Conservation (phyloP, 192 early-diverging fungal genomes). For the Coemansia sp. region DNA sequence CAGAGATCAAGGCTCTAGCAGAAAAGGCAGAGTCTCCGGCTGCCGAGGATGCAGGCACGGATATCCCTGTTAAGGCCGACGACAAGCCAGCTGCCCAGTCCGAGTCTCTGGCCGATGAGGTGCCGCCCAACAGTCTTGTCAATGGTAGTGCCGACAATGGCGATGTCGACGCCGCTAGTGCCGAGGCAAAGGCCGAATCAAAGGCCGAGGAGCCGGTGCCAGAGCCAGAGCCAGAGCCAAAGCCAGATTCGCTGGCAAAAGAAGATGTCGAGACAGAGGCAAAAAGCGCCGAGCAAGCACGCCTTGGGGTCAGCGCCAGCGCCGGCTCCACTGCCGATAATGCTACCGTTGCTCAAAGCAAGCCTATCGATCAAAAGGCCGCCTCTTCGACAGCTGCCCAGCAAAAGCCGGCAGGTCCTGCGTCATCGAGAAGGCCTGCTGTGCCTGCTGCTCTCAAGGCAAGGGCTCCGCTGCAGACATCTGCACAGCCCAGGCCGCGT, state of each 20-base stretch:
- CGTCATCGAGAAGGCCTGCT: neutral
- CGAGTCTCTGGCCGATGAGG: neutral
- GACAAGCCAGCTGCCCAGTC: neutral
- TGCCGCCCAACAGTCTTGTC: neutral
- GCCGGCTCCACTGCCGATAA: neutral
- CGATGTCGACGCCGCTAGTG: neutral
- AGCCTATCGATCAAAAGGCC: neutral
- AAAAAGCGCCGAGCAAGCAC: too few species aligned
- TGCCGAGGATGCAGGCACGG: neutral
- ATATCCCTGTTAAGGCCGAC: neutral
- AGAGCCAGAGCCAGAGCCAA: neutral
- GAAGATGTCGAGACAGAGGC: too few species aligned
- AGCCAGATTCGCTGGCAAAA: neutral
- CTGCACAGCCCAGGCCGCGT: constrained; percentile 1
- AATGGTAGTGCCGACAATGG: neutral
- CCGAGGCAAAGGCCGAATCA: neutral
- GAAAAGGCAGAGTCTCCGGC: neutral
- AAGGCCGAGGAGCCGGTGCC: neutral
- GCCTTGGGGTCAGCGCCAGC: too few species aligned
- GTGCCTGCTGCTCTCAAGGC: neutral
- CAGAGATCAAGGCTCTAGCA: neutral
- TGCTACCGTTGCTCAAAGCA: neutral
- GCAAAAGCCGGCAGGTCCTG: neutral
- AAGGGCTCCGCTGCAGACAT: neutral
- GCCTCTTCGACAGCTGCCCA: neutral